Percentiles rank a stretch among this genome's conserved stretches.
These are phyloP conservation scores for Halteria grandinella DNA, from an alignment of 73 alveolate genomes.

Conservation along the genomic window DNA sequence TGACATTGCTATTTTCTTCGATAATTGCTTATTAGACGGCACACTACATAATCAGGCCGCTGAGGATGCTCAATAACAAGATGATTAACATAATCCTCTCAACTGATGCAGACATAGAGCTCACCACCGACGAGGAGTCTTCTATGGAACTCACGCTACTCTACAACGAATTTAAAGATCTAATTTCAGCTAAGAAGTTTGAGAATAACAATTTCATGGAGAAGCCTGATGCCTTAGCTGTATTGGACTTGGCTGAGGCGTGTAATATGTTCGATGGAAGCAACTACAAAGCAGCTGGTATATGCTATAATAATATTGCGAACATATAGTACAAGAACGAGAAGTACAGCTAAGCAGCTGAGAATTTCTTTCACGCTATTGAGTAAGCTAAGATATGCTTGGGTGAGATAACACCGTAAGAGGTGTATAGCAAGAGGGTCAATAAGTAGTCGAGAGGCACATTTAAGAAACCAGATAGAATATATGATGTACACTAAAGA, in stretches of 20 bases:
- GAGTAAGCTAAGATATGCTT: slow-evolving; percentile 45
- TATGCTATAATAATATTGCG: slow-evolving; percentile 74
- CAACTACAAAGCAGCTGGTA: slow-evolving; percentile 69
- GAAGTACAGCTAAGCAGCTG: slow-evolving; percentile 63
- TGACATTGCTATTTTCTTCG: slow-evolving; percentile 4
- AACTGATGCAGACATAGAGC: not conserved
- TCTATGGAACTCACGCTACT: slow-evolving; percentile 53
- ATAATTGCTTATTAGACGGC: slow-evolving; percentile 46
- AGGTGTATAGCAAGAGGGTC: not conserved
- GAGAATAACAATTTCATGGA: slow-evolving; percentile 57
- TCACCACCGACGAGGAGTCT: slow-evolving; percentile 35
- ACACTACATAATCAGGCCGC: slow-evolving; percentile 43
- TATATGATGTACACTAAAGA: too few species aligned
- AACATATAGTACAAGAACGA: slow-evolving; percentile 58
- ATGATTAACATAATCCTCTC: slow-evolving; percentile 28
- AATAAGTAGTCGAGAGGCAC: not conserved
- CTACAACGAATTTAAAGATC: slow-evolving; percentile 49
- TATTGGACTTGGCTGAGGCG: slow-evolving; percentile 71
- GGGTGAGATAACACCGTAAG: slow-evolving; percentile 2
- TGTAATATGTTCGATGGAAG: slow-evolving; percentile 58
- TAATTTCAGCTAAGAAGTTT: slow-evolving; percentile 56
- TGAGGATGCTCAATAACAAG: slow-evolving; percentile 38
- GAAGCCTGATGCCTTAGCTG: slow-evolving; percentile 64
- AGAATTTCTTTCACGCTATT: slow-evolving; percentile 47
- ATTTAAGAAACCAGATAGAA: too few species aligned